phyloP scores from a whole-genome alignment of 352 stramenopile species.

The Aphanomyces euteiches region DNA sequence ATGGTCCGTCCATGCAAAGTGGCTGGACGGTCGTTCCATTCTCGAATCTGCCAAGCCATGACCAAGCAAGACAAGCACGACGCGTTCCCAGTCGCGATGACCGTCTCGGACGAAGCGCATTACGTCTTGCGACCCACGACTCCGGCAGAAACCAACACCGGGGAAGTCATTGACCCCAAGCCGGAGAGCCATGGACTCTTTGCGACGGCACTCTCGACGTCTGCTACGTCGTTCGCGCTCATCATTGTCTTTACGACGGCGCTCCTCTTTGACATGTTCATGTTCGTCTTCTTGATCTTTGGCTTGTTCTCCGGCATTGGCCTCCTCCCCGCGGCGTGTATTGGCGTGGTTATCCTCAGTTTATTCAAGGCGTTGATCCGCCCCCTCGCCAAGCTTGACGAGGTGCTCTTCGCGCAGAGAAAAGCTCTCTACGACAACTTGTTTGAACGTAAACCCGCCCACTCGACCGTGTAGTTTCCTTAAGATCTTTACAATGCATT shows the following conservation, averaged over 20 bases:
- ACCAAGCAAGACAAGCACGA: too few relatives aligned
- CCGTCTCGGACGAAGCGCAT: too few relatives aligned
- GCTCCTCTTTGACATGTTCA: constrained; percentile 42
- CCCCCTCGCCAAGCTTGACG: constrained; percentile 53
- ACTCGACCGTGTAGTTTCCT: not conserved
- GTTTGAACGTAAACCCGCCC: not conserved
- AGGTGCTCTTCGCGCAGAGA: constrained; percentile 39
- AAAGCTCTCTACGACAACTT: constrained; percentile 19
- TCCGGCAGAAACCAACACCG: too few relatives aligned
- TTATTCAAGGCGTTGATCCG: constrained; percentile 44
- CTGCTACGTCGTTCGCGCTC: not conserved
- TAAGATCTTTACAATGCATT: too few relatives aligned
- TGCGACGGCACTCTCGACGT: not conserved
- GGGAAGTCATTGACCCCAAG: too few relatives aligned
- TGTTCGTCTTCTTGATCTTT: constrained; percentile 47
- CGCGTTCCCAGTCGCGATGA: too few relatives aligned
- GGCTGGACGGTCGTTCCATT: too few relatives aligned
- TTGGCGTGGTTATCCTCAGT: constrained; percentile 64
- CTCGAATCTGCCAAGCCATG: too few relatives aligned
- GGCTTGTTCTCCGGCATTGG: constrained; percentile 40
- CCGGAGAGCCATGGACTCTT: not conserved
- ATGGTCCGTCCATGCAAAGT: too few relatives aligned
- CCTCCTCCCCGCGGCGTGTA: constrained; percentile 57
- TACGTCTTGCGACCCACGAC: too few relatives aligned
- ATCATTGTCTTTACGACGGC: not conserved